A percentile compares a stretch with the other conserved stretches of the same genome.
Evolutionary conservation across 805 yeast species (phyloP).

Genomic region (Hanseniaspora guilliermondii): DNA sequence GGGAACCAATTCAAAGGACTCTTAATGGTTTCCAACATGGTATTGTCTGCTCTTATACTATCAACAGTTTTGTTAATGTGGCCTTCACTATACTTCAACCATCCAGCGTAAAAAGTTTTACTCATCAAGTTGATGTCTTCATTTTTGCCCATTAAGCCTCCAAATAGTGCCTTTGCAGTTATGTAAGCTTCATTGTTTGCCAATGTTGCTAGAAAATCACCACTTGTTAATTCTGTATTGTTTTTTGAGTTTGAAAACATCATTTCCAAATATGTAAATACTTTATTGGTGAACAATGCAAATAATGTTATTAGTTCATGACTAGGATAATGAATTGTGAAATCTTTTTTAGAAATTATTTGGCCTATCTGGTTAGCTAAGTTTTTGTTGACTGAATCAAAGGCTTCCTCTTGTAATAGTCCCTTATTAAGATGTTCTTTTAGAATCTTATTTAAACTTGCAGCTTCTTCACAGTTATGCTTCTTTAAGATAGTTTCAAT

Average conservation of each 20-base stretch:
- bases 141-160: neutral
- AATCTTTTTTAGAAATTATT: neutral
- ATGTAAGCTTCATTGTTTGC: neutral
- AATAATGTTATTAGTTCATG: neutral
- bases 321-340: neutral
- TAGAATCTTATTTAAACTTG: neutral
- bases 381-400: neutral
- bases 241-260: neutral
- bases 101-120: neutral
- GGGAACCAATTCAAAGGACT: conserved; percentile 77
- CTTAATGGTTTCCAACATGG: conserved; percentile 22
- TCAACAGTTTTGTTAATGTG: conserved; percentile 13
- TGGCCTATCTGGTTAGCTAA: neutral
- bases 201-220: neutral
- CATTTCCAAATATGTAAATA: neutral
- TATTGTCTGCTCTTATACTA: conserved; percentile 27
- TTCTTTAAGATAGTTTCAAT: neutral
- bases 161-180: neutral
- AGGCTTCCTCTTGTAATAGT: neutral
- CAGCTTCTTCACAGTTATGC: neutral
- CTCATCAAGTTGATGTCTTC: neutral
- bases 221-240: neutral
- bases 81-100: too few species aligned
- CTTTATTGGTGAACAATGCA: neutral
- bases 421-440: neutral